phyloP scores from a whole-genome alignment of 768 basidiomycete species.

The Tulasnella sp. region DNA sequence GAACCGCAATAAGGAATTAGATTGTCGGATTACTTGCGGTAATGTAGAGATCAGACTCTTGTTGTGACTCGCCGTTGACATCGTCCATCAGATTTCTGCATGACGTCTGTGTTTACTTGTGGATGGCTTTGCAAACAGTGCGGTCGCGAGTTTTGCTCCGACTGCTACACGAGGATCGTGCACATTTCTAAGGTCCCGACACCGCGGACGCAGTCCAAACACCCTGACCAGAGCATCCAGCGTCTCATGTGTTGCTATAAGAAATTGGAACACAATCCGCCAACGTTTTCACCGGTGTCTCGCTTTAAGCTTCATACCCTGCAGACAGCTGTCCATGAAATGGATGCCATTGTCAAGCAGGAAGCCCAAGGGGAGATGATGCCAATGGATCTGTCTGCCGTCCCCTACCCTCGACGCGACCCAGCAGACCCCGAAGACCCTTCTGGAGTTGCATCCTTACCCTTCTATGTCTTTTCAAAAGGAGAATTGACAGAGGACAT shows the following conservation, averaged over 20 bases:
- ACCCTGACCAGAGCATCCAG: not conserved
- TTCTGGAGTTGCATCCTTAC: constrained; percentile 34
- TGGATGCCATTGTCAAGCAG: constrained; percentile 42
- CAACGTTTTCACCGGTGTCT: constrained; percentile 68
- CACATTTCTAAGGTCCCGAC: constrained; percentile 41
- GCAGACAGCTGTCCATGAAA: constrained; percentile 47
- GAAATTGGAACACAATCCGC: constrained; percentile 47
- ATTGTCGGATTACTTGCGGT: constrained; percentile 80
- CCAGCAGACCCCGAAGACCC: constrained; percentile 22
- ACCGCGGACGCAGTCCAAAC: not conserved
- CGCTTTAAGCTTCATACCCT: constrained; percentile 58
- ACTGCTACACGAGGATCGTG: constrained; percentile 61
- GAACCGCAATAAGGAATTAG: constrained; percentile 61
- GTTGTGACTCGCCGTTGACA: not conserved
- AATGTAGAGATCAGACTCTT: constrained; percentile 23
- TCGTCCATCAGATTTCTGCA: constrained; percentile 70
- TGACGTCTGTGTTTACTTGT: constrained; percentile 82
- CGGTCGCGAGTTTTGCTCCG: constrained; percentile 78
- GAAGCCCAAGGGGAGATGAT: constrained; percentile 1
- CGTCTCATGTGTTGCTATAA: constrained; percentile 16
- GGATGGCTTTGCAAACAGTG: constrained; percentile 88
- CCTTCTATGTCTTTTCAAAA: constrained; percentile 36
- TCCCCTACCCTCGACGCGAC: not conserved
- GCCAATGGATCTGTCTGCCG: not conserved
- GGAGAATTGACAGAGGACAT: constrained; percentile 41